Base-by-base conservation (phyloP, 768 basidiomycete species). In the Lentinula edodes region DNA sequence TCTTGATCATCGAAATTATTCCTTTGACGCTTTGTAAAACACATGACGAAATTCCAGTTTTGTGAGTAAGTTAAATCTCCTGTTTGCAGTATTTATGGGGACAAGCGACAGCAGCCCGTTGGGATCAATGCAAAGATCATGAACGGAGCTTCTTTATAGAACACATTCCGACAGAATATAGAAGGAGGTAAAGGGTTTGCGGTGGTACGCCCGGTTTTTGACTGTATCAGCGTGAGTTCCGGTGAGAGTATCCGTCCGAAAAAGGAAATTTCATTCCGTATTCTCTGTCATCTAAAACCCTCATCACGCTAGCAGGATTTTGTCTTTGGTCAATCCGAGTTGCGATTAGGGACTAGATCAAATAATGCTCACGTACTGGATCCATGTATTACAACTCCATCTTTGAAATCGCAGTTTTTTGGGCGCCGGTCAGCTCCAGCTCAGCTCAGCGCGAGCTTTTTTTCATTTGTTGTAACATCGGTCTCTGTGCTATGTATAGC, bases 1-100 rank as follows among this genome's bases (percentile, higher is more conserved):
- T 46, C 16, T 66, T 63, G 13, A 68, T 74, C 75, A 2, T 71
- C 59, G 51, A 76, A 73, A 65, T 68, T 74, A 28, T 70, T 60
- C 52, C 68, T 74, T 61, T 77, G 77, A 4, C 71, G 66, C 43
- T 70, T 78, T 23, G 74, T 71, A 65, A 77, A 75, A 64, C 76
- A 77, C 75, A 78, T 77, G 54, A 54, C 51, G 58, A 43, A 4
- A 28, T 28, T 28, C 2, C 28, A 28, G 28, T 28, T 28, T 28
- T 28, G 28, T 4, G 28, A 28, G 28, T 28, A 4, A 28, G 28
- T 28, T 28, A 28, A 28, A 28, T 28, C 28, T 28, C 23, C 23
- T 23, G 23, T 23, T 23, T 23, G 23, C 23, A 23, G n/a, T n/a
- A n/a, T n/a, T n/a, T n/a, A n/a, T n/a, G 23, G 23, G 23, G 23